Evolutionary conservation across 1,139 yeast genomes (phyloP).

Genomic region (Groenewaldozyma auringiensis): DNA sequence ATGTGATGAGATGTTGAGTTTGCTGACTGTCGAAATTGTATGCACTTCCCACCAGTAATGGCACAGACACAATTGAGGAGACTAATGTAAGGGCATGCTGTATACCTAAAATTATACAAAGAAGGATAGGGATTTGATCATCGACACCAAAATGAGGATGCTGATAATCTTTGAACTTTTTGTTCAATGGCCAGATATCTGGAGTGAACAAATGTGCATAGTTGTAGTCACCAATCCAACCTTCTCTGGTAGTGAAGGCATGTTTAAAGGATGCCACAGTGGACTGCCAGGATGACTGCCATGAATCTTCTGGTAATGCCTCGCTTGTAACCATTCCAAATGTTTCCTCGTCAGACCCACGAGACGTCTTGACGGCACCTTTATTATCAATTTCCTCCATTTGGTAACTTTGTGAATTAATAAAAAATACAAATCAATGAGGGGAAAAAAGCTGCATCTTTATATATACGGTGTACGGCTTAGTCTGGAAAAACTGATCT

Average conservation of each 20-base stretch:
- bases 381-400: neutral
- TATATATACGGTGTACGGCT: too few relatives aligned
- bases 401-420: too few relatives aligned
- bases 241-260: conserved; percentile 8
- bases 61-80: conserved; percentile 6
- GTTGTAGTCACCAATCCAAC: conserved; percentile 5
- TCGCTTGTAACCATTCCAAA: neutral
- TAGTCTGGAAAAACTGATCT: too few relatives aligned
- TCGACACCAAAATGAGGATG: conserved; percentile 4
- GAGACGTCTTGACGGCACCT: neutral
- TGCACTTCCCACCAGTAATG: conserved; percentile 5
- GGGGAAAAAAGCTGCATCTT: too few relatives aligned
- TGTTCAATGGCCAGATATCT: conserved; percentile 8
- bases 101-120: conserved; percentile 5
- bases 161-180: conserved; percentile 2
- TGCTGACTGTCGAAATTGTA: conserved; percentile 4
- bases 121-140: conserved; percentile 2
- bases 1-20: conserved; percentile 5
- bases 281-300: neutral
- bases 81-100: conserved; percentile 7
- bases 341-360: neutral
- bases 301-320: neutral
- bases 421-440: too few relatives aligned
- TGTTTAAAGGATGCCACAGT: conserved; percentile 4
- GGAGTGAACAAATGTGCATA: conserved; percentile 8